These are phyloP conservation scores for Solanum etuberosum DNA, from an alignment of 257 asterid genomes.

Conservation along the genomic window DNA sequence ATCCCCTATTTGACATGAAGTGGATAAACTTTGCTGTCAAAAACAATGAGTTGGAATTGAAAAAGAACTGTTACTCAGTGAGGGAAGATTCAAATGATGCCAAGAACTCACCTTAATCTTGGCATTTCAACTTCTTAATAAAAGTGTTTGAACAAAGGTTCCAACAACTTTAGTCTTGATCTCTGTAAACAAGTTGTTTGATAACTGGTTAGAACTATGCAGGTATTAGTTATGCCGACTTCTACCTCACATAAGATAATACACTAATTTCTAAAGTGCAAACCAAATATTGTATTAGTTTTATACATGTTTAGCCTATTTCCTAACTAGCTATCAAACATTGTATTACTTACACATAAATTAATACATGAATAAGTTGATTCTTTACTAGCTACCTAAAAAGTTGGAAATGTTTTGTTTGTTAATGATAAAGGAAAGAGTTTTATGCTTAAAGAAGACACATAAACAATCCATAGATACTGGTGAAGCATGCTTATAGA, in stretches of 20 bases:
- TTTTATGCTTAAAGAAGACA: not conserved
- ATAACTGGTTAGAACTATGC: not conserved
- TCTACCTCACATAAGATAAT: not conserved
- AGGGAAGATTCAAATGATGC: not conserved
- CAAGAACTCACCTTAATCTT: constrained; percentile 49
- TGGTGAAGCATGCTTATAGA: constrained; percentile 2
- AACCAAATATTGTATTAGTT: not conserved
- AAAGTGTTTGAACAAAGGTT: not conserved
- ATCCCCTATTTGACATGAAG: constrained; percentile 22
- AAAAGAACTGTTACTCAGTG: not conserved
- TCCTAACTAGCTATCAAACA: not conserved
- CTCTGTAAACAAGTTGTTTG: not conserved
- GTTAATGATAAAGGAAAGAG: not conserved
- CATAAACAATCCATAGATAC: not conserved
- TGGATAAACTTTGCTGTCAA: not conserved
- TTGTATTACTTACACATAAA: not conserved
- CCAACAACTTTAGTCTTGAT: not conserved
- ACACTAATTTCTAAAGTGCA: not conserved
- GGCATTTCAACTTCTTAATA: constrained; percentile 33
- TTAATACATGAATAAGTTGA: not conserved
- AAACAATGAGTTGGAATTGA: not conserved
- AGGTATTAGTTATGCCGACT: too few relatives aligned
- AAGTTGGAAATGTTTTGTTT: not conserved
- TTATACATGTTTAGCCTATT: not conserved
- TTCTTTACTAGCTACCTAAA: not conserved